These are phyloP conservation scores for Penicillium desertorum DNA, from an alignment of 495 filamentous ascomycete genomes.

Conservation along the genomic window DNA sequence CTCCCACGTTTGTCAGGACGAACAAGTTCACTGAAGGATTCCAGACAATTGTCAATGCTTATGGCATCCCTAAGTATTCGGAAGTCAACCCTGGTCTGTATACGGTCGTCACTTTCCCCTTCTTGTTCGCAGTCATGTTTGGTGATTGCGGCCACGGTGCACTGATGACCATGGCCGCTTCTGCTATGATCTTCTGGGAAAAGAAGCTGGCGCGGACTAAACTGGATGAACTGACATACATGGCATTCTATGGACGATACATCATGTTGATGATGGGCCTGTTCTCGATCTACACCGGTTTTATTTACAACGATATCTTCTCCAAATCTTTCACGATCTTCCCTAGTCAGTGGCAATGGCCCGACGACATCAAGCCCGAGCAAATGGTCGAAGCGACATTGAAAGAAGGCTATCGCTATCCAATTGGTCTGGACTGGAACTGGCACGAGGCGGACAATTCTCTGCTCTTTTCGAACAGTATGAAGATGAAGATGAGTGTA, in stretches of 20 bases:
- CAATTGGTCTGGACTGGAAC: constrained; percentile 93
- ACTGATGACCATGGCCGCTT: constrained; percentile 77
- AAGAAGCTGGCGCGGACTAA: constrained; percentile 79
- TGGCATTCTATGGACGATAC: constrained; percentile 98
- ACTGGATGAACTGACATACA: constrained; percentile 89
- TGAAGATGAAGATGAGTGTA: constrained; percentile 99
- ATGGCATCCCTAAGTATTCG: constrained; percentile 93
- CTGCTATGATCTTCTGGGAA: constrained; percentile 95
- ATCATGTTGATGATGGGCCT: constrained; percentile 98
- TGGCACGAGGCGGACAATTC: constrained; percentile 97
- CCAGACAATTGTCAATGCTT: constrained; percentile 98
- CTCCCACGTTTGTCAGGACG: constrained; percentile 91
- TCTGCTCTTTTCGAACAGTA: constrained; percentile 90
- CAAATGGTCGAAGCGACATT: constrained; percentile 62
- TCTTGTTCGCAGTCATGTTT: constrained; percentile 99
- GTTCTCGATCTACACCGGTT: constrained; percentile 94
- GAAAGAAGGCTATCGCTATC: constrained; percentile 75
- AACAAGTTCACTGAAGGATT: constrained; percentile 98
- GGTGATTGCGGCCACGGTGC: constrained; percentile 91
- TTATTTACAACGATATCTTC: constrained; percentile 98
- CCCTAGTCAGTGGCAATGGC: constrained; percentile 85
- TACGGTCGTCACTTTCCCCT: constrained; percentile 95
- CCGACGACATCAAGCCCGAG: constrained; percentile 61
- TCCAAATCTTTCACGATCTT: constrained; percentile 88
- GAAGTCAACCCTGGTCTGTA: constrained; percentile 96